Base-by-base conservation (phyloP, 768 basidiomycete genomes). In the Cantharellus anzutake region DNA sequence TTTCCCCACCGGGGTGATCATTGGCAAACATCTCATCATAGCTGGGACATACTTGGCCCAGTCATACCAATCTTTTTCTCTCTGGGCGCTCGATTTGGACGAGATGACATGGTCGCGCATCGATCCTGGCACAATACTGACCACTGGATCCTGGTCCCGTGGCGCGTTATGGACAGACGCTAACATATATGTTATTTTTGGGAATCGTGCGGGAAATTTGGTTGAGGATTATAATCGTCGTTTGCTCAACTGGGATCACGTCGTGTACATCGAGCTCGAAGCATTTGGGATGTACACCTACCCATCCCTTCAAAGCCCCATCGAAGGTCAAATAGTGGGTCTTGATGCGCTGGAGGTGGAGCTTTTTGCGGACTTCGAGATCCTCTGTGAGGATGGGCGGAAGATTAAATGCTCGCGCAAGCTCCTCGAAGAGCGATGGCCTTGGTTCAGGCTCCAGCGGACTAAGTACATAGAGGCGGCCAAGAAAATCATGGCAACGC, bases 231-330 rank as follows among this genome's bases (percentile, higher is more conserved):
- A 93, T 68, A 92, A 96, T 66, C 83, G 87, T 53, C 83, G 91
- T 20, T 76, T 92, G 5, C 78, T 91, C 61, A 87, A 84, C 66
- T 92, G 88, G 87, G 87, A 92, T 66, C 86, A 97, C 67, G 81
- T 94, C 58, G 87, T 87, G 3, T 82, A 86, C 59, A 81, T 94
- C 60, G 89, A 93, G 67, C 74, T 96, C 35, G 93, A 97, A 70
- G 85, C 93, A 0, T 94, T 92, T 66, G 94, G 94, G 1, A 91
- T 99, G 63, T 98, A 98, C 68, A 85, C 88, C 64, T 85, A 91
- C 0, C 91, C 92, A 0, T 69, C 76, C 2, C 65, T 78, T 48
- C 80, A 73, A 62, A 74, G 83, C 51, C 80, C 83, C 62, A 72
- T 83, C 38, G 75, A 77, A 1, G 52, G 52, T 7, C 89, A 93